Base-by-base conservation (phyloP, 2,329 filamentous ascomycete species). In the Aureobasidium zeae region DNA sequence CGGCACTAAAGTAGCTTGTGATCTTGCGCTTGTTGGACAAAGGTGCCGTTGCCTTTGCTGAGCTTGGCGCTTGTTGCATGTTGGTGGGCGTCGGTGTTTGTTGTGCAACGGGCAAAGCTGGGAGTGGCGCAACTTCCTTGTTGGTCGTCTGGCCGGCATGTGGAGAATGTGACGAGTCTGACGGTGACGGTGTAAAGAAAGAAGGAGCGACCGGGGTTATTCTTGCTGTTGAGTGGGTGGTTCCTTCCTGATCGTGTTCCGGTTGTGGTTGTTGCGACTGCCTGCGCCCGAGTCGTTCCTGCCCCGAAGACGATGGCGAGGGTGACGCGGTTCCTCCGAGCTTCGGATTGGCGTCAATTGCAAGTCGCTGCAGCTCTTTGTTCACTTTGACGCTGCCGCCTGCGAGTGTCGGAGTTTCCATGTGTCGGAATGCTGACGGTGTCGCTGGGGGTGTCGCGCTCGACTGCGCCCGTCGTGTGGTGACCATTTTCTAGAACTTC, bases 381-480 rank as follows among this genome's bases (percentile, higher is more conserved):
- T 20, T 45, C 43, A 45, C 38, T 26, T 38, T 45, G 3, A 17
- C 22, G 16, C 17, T 28, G 22, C 39, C 35, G 1, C 24, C 39
- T 6, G 31, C 31, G 13, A 21, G 26, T 7, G 13, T 13, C 5
- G 22, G 5, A 5, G 9, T 12, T 8, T 24, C 9, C n/a, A 15
- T 15, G 17, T 29, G 31, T 17, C 30, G 30, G 15, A 19, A 24
- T 21, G 39, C 39, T 25, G 43, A 45, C 29, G 43, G 43, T 15
- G 43, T 45, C 7, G 33, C 22, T 13, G 43, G 43, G n/a, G 43
- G 43, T 12, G 43, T 45, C 17, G 43, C 43, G 43, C 43, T 45
- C 13, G 21, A 15, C 12, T 37, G 33, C 30, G 43, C 43, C 20
- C 43, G 43, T 36, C 43, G 33, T 12, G 33, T 44, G 11, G 41